These are phyloP conservation scores for Leishmania turanica DNA, from an alignment of 208 protist species.

Conservation along the genomic window DNA sequence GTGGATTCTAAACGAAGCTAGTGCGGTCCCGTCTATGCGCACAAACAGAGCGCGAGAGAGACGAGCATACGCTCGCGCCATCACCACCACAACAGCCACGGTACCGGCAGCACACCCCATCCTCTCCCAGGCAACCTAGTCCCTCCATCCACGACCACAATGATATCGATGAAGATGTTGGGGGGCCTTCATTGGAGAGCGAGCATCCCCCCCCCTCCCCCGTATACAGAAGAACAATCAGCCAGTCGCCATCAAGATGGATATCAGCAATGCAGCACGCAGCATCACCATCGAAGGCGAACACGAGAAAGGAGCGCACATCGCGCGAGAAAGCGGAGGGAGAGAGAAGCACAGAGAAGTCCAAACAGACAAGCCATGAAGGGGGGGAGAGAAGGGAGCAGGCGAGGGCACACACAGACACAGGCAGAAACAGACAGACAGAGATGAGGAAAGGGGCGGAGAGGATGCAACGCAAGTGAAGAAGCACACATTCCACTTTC, in stretches of 20 bases:
- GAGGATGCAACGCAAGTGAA: neutral
- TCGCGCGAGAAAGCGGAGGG: neutral
- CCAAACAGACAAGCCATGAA: no score
- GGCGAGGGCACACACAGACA: neutral
- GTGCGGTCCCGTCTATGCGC: neutral
- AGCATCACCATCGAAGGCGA: neutral
- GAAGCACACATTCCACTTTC: slow-evolving; percentile 9
- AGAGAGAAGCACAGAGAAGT: neutral
- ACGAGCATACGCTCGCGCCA: neutral
- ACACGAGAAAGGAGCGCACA: neutral
- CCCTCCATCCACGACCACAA: no score
- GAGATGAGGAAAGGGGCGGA: neutral
- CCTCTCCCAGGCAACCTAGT: no score
- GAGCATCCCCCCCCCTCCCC: no score
- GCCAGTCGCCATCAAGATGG: neutral
- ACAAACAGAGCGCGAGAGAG: neutral
- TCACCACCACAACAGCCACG: neutral
- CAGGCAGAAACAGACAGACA: neutral
- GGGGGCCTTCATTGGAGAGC: no score
- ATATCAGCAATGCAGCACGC: neutral
- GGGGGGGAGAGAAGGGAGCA: no score
- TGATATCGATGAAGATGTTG: no score
- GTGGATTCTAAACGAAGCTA: no score
- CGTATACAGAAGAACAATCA: no score
- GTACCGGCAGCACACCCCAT: no score